These are phyloP conservation scores for Globisporangium paroecandrum DNA, from an alignment of 352 stramenopile species.

Conservation along the genomic window DNA sequence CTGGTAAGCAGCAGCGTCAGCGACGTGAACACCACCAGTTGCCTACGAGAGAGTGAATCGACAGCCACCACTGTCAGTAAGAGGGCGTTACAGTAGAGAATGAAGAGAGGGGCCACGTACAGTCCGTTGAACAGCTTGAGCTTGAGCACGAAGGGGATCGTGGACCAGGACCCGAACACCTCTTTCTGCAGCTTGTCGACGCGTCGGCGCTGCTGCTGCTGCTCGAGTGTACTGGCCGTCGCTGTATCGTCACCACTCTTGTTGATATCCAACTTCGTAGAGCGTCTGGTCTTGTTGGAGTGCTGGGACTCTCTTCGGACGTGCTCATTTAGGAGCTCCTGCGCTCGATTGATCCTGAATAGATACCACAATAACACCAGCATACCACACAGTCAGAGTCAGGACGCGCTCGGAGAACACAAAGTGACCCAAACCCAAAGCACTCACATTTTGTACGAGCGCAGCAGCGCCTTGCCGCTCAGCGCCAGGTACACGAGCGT, in stretches of 20 bases:
- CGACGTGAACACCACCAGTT: slow-evolving; percentile 52
- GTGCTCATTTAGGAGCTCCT: slow-evolving; percentile 14
- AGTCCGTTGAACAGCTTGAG: slow-evolving; percentile 69
- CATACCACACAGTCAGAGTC: neutral
- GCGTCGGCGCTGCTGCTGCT: neutral
- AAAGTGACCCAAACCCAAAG: neutral
- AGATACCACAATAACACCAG: neutral
- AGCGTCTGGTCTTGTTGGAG: neutral
- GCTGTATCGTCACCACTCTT: neutral
- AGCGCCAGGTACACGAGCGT: slow-evolving; percentile 60
- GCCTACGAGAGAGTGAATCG: slow-evolving; percentile 22
- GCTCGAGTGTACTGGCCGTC: neutral
- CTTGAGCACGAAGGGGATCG: slow-evolving; percentile 49
- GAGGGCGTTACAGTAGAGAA: neutral
- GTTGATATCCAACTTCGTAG: too few species aligned
- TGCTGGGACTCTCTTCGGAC: slow-evolving; percentile 1
- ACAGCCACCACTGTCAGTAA: neutral
- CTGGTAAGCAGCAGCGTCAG: slow-evolving; percentile 55
- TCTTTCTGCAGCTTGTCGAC: slow-evolving; percentile 4
- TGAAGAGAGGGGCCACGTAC: slow-evolving; percentile 26
- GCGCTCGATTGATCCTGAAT: slow-evolving; percentile 17
- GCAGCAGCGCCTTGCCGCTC: slow-evolving; percentile 47
- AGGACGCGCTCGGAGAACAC: neutral
- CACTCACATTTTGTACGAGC: slow-evolving; percentile 49
- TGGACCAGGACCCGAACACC: slow-evolving; percentile 24